Percentiles rank a stretch among this genome's conserved stretches.
Evolutionary conservation across 2,329 filamentous ascomycete species (phyloP).

Genomic region (Cryphonectria japonica): DNA sequence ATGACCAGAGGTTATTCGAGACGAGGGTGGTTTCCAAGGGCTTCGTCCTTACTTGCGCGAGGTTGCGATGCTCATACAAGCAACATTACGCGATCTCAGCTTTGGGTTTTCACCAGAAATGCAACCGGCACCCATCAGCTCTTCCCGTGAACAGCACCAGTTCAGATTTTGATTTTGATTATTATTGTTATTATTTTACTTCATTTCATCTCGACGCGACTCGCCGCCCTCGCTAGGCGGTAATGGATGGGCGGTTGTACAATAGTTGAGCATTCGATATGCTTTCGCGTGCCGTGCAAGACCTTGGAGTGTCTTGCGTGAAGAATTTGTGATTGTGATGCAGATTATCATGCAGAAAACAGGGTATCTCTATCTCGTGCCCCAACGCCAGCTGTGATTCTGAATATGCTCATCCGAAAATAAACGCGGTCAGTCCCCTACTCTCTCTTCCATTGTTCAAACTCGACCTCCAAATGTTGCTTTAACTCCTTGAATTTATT

Average conservation of each 20-base stretch:
- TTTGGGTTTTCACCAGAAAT: not conserved
- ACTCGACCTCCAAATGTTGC: slow-evolving; percentile 66
- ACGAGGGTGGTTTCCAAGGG: not conserved
- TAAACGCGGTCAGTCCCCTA: slow-evolving; percentile 32
- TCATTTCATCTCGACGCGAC: not conserved
- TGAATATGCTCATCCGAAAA: not conserved
- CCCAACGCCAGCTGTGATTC: slow-evolving; percentile 16
- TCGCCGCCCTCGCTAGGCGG: not conserved
- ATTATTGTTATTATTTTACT: not conserved
- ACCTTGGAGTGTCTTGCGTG: not conserved
- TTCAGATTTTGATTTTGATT: not conserved
- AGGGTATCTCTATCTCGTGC: not conserved
- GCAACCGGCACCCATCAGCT: not conserved
- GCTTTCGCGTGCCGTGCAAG: not conserved
- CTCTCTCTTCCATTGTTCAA: slow-evolving; percentile 54
- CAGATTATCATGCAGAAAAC: not conserved
- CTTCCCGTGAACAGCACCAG: not conserved
- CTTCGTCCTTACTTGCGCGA: not conserved
- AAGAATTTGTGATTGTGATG: not conserved
- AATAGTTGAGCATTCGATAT: not conserved
- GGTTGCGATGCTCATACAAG: not conserved
- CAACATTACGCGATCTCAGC: not conserved
- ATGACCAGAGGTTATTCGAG: not conserved
- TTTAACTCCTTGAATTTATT: slow-evolving; percentile 77
- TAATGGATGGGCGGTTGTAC: not conserved